Evolutionary conservation across 768 basidiomycete species (phyloP), one percentile per base, ranked within the genome.

Genomic region (Cystobasidium tubakii): DNA sequence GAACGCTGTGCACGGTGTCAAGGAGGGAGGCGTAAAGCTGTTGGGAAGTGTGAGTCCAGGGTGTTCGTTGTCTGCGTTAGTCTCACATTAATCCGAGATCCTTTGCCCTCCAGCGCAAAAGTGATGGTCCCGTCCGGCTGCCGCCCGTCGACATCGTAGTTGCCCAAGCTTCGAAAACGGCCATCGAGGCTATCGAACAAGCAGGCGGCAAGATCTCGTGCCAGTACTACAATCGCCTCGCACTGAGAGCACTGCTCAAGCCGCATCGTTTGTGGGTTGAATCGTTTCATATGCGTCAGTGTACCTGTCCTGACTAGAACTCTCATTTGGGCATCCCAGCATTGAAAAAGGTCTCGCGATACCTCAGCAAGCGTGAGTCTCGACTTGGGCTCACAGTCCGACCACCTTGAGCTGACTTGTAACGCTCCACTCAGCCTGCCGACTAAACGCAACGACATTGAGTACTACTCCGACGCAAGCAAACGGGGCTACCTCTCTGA

Each of bases 211-310:
- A 86, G 62, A 87, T 97, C 42, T 87, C 89, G 57, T 93, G 92
- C 83, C 89, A 91, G 79, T 95, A 90, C 81, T 92, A 95, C 83
- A 98, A 98, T 82, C 82, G 85, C 23, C 85, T 96, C 39, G 88
- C 90, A 0, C 85, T 98, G 62, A 86, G 87, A 43, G 90, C 79
- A 53, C 80, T 81, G 44, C 69, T 80, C 17, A 78, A 77, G 55
- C 82, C 82, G 3, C 78, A 82, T 21, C 79, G 79, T 71, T 83
- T 80, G 76, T 76, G 21, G 13, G 79, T 75, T n/a, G n/a, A n/a
- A n/a, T n/a, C n/a, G n/a, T n/a, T n/a, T n/a, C n/a, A n/a, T n/a
- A n/a, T n/a, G n/a, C n/a, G n/a, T n/a, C n/a, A n/a, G n/a, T n/a
- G n/a, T n/a, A n/a, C n/a, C n/a, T n/a, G n/a, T n/a, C n/a, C n/a